Evolutionary conservation across 768 basidiomycete species (phyloP).

Genomic region (Suillus paluster): DNA sequence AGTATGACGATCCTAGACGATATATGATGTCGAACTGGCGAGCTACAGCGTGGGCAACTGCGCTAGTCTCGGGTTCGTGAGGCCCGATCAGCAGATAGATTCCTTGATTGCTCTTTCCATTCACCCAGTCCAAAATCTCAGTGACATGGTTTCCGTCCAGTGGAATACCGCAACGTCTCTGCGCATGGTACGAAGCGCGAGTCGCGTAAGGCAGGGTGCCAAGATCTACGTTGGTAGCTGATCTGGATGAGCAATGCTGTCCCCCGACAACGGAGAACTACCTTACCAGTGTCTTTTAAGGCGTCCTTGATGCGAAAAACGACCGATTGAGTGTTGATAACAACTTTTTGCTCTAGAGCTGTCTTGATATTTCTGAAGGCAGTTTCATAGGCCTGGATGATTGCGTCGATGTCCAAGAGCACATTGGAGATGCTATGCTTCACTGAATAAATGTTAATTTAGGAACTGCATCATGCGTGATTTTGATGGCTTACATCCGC

Average conservation of each 20-base stretch:
- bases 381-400: not conserved
- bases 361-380: not conserved
- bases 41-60: slow-evolving; percentile 19
- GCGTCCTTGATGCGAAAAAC: slow-evolving; percentile 8
- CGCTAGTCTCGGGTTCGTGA: slow-evolving; percentile 19
- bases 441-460: not conserved
- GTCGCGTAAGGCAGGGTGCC: not conserved
- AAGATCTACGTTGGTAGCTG: slow-evolving; percentile 1
- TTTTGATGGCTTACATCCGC: slow-evolving; percentile 17
- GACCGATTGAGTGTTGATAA: not conserved
- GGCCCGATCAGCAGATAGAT: slow-evolving; percentile 19
- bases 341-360: slow-evolving; percentile 2
- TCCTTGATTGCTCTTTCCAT: slow-evolving; percentile 1
- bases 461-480: not conserved
- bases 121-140: slow-evolving; percentile 20
- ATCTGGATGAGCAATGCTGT: not conserved
- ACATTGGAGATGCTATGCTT: not conserved
- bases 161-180: slow-evolving; percentile 9
- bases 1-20: slow-evolving; percentile 23
- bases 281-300: not conserved
- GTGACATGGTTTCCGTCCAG: slow-evolving; percentile 13
- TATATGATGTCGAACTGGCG: slow-evolving; percentile 7
- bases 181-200: slow-evolving; percentile 3
- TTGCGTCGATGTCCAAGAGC: not conserved
- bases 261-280: not conserved